A percentile compares a stretch with the other conserved stretches of the same genome.
phyloP scores from a whole-genome alignment of 176 grass and related monocot genomes.

The Pontederia paniculata region DNA sequence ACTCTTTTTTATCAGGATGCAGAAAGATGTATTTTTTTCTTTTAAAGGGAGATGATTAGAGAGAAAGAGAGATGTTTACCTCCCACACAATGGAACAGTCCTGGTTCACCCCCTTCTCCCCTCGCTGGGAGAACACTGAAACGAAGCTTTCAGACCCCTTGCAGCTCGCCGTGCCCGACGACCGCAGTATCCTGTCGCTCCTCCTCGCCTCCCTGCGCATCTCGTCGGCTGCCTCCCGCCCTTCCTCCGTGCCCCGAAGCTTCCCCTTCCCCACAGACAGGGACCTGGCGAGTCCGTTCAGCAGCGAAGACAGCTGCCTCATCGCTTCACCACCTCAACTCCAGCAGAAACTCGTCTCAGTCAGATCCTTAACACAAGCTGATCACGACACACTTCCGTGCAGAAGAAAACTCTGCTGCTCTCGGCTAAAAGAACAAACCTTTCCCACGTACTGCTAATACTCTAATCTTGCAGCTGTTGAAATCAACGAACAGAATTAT shows the following conservation, averaged over 20 bases:
- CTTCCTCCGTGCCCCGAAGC: slow-evolving; percentile 3
- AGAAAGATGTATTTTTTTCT: too few relatives aligned
- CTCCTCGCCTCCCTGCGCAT: slow-evolving; percentile 19
- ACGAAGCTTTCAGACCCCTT: slow-evolving; percentile 50
- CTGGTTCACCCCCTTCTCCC: slow-evolving; percentile 93
- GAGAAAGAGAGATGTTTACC: slow-evolving; percentile 4
- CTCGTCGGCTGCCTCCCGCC: slow-evolving; percentile 14
- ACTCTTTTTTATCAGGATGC: too few relatives aligned
- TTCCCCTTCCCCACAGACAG: slow-evolving; percentile 48
- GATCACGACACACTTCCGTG: too few relatives aligned
- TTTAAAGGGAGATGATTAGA: not conserved
- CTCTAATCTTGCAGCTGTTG: too few relatives aligned
- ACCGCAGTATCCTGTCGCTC: slow-evolving; percentile 36
- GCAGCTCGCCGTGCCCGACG: slow-evolving; percentile 53
- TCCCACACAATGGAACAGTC: slow-evolving; percentile 88
- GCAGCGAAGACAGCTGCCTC: slow-evolving; percentile 70
- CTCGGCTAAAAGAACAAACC: too few relatives aligned
- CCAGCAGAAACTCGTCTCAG: too few relatives aligned
- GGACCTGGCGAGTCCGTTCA: slow-evolving; percentile 65
- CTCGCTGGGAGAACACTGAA: slow-evolving; percentile 66
- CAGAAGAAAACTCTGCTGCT: too few relatives aligned
- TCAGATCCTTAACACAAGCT: too few relatives aligned
- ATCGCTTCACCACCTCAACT: slow-evolving; percentile 18
- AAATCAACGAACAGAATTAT: too few relatives aligned
- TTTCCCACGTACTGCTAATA: too few relatives aligned